Evolutionary conservation across 352 stramenopile species (phyloP).

Genomic region (Globisporangium canariense): DNA sequence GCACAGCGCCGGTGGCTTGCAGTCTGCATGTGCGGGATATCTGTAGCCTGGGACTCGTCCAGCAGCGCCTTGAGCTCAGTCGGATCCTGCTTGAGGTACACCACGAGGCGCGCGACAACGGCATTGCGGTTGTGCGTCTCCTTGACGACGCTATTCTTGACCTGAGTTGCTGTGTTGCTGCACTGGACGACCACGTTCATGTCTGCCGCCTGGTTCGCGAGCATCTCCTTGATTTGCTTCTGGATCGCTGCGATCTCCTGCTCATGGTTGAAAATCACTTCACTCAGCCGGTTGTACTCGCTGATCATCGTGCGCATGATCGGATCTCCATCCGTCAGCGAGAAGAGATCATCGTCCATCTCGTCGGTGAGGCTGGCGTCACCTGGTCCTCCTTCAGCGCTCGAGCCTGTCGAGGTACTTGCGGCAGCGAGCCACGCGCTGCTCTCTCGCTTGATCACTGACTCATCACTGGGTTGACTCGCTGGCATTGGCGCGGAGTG

Average conservation of each 20-base stretch:
- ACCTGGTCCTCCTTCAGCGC: neutral
- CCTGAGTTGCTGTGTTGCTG: constrained; percentile 9
- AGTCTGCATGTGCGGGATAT: constrained; percentile 46
- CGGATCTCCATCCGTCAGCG: constrained; percentile 43
- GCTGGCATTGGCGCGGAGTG: neutral
- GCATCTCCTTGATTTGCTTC: constrained; percentile 36
- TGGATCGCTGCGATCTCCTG: constrained; percentile 27
- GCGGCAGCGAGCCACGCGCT: constrained; percentile 14
- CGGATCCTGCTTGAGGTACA: constrained; percentile 43
- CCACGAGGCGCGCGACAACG: constrained; percentile 39
- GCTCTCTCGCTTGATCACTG: constrained; percentile 10
- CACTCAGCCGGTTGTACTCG: constrained; percentile 56
- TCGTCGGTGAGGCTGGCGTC: constrained; percentile 2
- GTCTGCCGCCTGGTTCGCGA: constrained; percentile 23
- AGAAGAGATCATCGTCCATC: constrained; percentile 12
- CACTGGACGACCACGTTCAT: constrained; percentile 31
- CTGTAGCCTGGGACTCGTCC: constrained; percentile 19
- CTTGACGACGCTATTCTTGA: constrained; percentile 13
- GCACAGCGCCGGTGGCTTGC: constrained; percentile 52
- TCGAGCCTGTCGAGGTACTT: neutral
- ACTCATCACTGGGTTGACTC: neutral
- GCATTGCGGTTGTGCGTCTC: constrained; percentile 42
- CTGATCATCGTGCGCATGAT: constrained; percentile 46
- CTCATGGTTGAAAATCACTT: constrained; percentile 44
- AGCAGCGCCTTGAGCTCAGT: constrained; percentile 40